Evolutionary conservation across 2,329 filamentous ascomycete species (phyloP).

Genomic region (Apiospora arundinis): DNA sequence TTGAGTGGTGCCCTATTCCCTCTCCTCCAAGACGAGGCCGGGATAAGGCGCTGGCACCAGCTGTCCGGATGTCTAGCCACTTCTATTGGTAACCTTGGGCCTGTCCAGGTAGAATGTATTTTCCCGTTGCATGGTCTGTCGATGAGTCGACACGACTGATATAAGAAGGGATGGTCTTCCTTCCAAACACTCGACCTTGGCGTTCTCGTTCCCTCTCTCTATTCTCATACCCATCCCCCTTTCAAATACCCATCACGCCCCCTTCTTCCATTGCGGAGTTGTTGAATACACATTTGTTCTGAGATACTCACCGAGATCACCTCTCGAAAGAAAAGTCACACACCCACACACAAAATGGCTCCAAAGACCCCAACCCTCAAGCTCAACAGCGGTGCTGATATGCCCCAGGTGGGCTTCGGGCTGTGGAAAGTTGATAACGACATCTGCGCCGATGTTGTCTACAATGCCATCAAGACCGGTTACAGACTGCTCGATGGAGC

Average conservation of each 20-base stretch:
- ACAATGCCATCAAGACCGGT: conserved; percentile 72
- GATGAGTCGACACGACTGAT: neutral
- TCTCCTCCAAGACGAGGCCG: neutral
- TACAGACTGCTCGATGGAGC: conserved; percentile 68
- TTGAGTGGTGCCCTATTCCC: neutral
- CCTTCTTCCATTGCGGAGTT: neutral
- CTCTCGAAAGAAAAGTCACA: neutral
- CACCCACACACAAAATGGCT: conserved; percentile 23
- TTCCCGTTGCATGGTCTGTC: neutral
- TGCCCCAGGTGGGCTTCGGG: conserved; percentile 79
- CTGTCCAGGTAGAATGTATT: neutral
- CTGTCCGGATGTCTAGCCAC: neutral
- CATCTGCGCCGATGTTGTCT: conserved; percentile 76
- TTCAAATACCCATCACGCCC: neutral
- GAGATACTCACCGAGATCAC: neutral
- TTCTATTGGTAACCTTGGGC: neutral
- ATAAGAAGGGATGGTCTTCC: conserved; percentile 5
- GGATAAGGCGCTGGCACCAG: neutral
- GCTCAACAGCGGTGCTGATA: conserved; percentile 69
- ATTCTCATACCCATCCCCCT: neutral
- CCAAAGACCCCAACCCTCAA: conserved; percentile 56
- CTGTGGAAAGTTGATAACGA: conserved; percentile 85
- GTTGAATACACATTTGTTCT: no score
- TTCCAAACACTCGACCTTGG: conserved; percentile 1
- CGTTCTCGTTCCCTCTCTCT: neutral